These are phyloP conservation scores for Hordeum vulgare DNA, from an alignment of 176 grass and related monocot genomes.

Conservation along the genomic window MorexV3_pseudomolecules_assembly NC_058521.1:42463692-42464191, in stretches of 20 bases:
- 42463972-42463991: neutral
- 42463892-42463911: neutral
- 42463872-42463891: neutral
- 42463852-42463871: neutral
- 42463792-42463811: neutral
- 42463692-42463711: neutral
- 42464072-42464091: neutral
- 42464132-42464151: neutral
- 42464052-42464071: neutral
- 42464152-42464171: neutral
- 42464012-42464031: no score
- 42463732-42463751: neutral
- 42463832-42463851: neutral
- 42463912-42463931: no score
- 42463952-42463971: neutral
- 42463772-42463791: conserved; percentile 32
- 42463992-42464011: neutral
- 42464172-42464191: neutral
- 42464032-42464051: rapidly evolving
- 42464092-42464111: neutral
- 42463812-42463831: conserved; percentile 6
- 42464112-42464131: neutral
- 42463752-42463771: conserved; percentile 38
- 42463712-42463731: neutral
- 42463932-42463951: no score